Percentiles rank a stretch among this genome's conserved stretches.
phyloP scores from a whole-genome alignment of 2,329 filamentous ascomycete genomes.

The Aspergillus sp. region DNA sequence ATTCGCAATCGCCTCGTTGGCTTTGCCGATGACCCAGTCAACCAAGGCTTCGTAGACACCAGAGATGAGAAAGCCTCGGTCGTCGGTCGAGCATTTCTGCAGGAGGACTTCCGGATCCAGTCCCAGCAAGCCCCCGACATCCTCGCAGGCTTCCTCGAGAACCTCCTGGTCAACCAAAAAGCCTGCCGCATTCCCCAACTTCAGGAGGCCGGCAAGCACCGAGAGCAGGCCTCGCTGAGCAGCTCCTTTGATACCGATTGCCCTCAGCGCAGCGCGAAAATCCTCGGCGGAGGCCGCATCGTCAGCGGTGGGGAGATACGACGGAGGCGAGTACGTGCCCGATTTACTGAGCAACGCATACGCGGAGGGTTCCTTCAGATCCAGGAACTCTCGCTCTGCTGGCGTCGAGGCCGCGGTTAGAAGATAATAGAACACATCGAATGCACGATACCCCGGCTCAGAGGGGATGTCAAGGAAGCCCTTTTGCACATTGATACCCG shows the following conservation, averaged over 20 bases:
- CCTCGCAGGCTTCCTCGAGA: slow-evolving; percentile 83
- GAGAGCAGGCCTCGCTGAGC: slow-evolving; percentile 81
- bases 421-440: slow-evolving; percentile 97
- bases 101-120: slow-evolving; percentile 81
- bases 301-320: slow-evolving; percentile 87
- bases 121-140: slow-evolving; percentile 81
- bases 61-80: slow-evolving; percentile 77
- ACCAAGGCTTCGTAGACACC: slow-evolving; percentile 92
- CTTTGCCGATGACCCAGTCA: slow-evolving; percentile 88
- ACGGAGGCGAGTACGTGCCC: slow-evolving; percentile 79
- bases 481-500: slow-evolving; percentile 79
- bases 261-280: slow-evolving; percentile 80
- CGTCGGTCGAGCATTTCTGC: slow-evolving; percentile 76
- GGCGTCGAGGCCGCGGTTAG: slow-evolving; percentile 87
- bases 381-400: slow-evolving; percentile 83
- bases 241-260: slow-evolving; percentile 89
- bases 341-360: slow-evolving; percentile 81
- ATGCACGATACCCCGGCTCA: slow-evolving; percentile 81
- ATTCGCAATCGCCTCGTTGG: slow-evolving; percentile 77
- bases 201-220: slow-evolving; percentile 79
- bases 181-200: slow-evolving; percentile 86
- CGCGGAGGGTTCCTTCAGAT: slow-evolving; percentile 71
- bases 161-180: slow-evolving; percentile 81
- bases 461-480: slow-evolving; percentile 79
- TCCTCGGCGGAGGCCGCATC: slow-evolving; percentile 92